A percentile compares a stretch with the other conserved stretches of the same genome.
Conservation (phyloP, 1,284 basidiomycete species). For the Ceratorhiza oryzae-sativae region DNA sequence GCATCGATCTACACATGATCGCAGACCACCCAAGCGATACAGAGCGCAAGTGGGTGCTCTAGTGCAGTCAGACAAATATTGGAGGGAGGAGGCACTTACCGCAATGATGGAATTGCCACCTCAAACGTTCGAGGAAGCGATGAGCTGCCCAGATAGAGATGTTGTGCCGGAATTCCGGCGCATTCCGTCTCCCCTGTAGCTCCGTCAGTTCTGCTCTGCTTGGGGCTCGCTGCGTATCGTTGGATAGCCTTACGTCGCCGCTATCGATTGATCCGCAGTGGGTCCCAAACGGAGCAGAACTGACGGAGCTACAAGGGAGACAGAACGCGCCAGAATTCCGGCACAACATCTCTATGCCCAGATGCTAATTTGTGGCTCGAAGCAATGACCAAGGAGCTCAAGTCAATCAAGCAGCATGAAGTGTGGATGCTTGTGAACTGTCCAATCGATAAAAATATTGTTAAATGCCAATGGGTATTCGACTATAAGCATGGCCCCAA, state of each 20-base stretch:
- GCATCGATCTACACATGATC: neutral
- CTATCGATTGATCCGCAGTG: too few species aligned
- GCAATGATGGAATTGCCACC: neutral
- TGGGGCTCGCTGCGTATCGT: too few species aligned
- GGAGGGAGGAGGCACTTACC: neutral
- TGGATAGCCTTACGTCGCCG: too few species aligned
- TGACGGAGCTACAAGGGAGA: too few species aligned
- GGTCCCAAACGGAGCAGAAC: too few species aligned
- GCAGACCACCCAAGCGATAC: neutral
- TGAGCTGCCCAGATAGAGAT: too few species aligned
- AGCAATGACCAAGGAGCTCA: constrained; percentile 18
- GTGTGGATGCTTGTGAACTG: constrained; percentile 1
- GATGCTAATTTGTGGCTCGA: constrained; percentile 28
- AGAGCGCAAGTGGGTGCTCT: neutral
- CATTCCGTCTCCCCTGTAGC: too few species aligned
- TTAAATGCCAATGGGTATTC: constrained; percentile 48
- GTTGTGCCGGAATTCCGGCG: too few species aligned
- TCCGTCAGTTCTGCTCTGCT: too few species aligned
- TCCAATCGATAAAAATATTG: constrained; percentile 24
- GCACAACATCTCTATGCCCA: too few species aligned
- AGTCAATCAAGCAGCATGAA: constrained; percentile 4
- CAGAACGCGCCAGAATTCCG: too few species aligned
- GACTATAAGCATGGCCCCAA: constrained; percentile 47
- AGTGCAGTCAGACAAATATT: constrained; percentile 11
- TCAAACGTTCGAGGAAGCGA: constrained; percentile 10